Percentiles rank a stretch among this genome's conserved stretches.
Conservation (phyloP, 371 early-diverging fungal species). For the Mucor lusitanicus region DNA sequence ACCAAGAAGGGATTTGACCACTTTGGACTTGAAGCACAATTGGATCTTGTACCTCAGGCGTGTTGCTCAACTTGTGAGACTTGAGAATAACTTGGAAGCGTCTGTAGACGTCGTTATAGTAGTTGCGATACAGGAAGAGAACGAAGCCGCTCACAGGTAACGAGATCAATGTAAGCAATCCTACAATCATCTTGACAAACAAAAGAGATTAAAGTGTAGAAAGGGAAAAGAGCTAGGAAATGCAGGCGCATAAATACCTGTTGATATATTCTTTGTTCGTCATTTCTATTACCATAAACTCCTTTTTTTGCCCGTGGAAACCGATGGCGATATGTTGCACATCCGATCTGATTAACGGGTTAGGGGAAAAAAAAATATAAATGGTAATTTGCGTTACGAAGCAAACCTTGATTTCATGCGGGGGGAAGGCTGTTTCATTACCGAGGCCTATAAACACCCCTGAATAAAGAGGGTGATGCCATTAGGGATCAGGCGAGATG, state of each 20-base stretch:
- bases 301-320: not conserved
- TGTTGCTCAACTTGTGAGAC: slow-evolving; percentile 2
- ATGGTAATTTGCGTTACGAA: not conserved
- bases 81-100: not conserved
- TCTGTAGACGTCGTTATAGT: slow-evolving; percentile 3
- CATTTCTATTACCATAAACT: not conserved
- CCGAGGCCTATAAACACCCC: too few species aligned
- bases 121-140: not conserved
- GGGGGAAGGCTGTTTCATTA: not conserved
- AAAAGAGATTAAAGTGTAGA: not conserved
- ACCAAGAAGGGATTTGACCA: slow-evolving; percentile 45
- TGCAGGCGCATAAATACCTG: not conserved
- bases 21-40: slow-evolving; percentile 27
- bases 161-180: not conserved
- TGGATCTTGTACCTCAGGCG: slow-evolving; percentile 46
- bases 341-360: not conserved
- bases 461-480: too few species aligned
- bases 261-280: not conserved
- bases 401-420: not conserved
- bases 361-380: not conserved
- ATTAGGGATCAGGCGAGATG: too few species aligned
- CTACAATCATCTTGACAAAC: not conserved
- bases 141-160: not conserved
- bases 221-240: not conserved
- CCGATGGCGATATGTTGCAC: not conserved